phyloP scores from a whole-genome alignment of 2,329 filamentous ascomycete genomes.

The Beauveria rudraprayagi region DNA sequence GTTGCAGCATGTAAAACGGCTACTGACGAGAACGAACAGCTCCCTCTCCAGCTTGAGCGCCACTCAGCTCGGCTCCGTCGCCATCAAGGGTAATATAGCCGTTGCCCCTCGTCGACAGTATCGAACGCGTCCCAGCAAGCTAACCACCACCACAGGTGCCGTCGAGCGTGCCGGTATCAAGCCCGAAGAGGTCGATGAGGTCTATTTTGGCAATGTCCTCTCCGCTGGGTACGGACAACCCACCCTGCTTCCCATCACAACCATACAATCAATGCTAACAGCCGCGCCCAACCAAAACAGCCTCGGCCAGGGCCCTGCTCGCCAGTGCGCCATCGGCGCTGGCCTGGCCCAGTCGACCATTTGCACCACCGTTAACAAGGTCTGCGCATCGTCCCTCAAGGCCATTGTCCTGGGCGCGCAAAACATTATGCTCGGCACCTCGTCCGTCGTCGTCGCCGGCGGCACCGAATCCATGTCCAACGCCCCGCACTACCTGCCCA shows the following conservation, averaged over 20 bases:
- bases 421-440: constrained; percentile 95
- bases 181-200: constrained; percentile 83
- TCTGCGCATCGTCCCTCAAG: constrained; percentile 93
- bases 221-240: constrained; percentile 68
- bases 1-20: background rate
- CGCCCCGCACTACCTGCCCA: constrained; percentile 88
- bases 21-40: constrained; percentile 36
- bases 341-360: constrained; percentile 74
- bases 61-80: constrained; percentile 77
- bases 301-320: constrained; percentile 90
- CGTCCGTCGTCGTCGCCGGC: constrained; percentile 85
- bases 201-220: constrained; percentile 97
- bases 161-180: constrained; percentile 84
- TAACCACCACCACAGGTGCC: constrained; percentile 44
- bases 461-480: constrained; percentile 99
- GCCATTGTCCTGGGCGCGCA: constrained; percentile 90
- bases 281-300: constrained; percentile 34
- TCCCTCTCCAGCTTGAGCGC: constrained; percentile 83
- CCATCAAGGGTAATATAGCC: constrained; percentile 69
- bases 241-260: background rate
- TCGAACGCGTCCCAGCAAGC: constrained; percentile 1
- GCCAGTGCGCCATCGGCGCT: constrained; percentile 85
- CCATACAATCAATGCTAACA: background rate
- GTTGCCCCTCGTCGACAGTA: background rate
- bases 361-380: constrained; percentile 96